Base-by-base conservation (phyloP, 345 rosid species). In the Trapa bicornis region DNA sequence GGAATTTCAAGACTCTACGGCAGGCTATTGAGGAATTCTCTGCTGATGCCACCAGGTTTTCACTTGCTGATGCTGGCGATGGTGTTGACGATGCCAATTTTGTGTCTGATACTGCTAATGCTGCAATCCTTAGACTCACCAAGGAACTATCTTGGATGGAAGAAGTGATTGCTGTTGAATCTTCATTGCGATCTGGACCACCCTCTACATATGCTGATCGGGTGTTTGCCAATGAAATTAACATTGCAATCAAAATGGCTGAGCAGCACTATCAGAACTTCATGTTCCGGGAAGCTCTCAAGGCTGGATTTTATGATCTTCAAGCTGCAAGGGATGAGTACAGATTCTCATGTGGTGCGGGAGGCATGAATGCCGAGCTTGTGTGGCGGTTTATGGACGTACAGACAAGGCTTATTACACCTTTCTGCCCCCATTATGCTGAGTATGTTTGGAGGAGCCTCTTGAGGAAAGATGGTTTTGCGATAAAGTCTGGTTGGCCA, bases 81-180 rank as follows among this genome's bases (percentile, higher is more conserved):
- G 98, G 97, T 5, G 89, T 88, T 61, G 98, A 93, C 69, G 98
- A 93, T 84, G 98, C 97, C 29, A 93, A 94, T 66, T 94, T 90
- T 71, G 96, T 87, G 5, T 85, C 83, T 75, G 96, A 87, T 74
- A 91, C 96, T 62, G 92, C 97, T 45, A 94, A 89, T 78, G 81
- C 97, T 53, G 99, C 93, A 64, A 91, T 94, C 71, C 82, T 88
- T 61, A 81, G 95, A 54, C 91, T 94, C 57, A 87, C 96, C 13
- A 94, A 85, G 75, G 95, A 94, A 77, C 85, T 89, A 68, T 65
- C 95, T 15, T 94, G 96, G 96, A 94, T 94, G 88, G 91, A 91
- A 75, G 92, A 94, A 74, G 84, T 82, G 75, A 64, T 81, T 58
- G 84, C 85, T 67, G 89, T 82, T 2, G 91, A 84, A 75, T 80